Base-by-base conservation (phyloP, 192 early-diverging fungal genomes). In the Powellomyces hirtus region DNA sequence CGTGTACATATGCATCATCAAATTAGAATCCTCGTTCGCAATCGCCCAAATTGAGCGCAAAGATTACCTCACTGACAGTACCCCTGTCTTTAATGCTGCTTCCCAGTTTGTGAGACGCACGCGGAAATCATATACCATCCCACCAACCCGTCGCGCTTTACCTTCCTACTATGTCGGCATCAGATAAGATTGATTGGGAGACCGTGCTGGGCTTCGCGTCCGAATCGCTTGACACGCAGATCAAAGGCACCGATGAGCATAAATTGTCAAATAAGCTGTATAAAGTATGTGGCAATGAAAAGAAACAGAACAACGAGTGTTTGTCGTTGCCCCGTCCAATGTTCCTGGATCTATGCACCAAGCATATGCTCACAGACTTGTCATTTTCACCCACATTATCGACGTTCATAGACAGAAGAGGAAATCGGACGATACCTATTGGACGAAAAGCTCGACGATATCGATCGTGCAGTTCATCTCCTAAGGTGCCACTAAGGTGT, bases 181-280 rank as follows among this genome's bases (percentile, higher is more conserved):
- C 58, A 18, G 70, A 72, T 31, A 56, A 67, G 24, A 77, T 77
- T 37, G 75, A 77, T 40, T 77, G 75, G 75, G 75, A 77, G 35
- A 51, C 56, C 14, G 75, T 62, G 27, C 61, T 77, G 22, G 75
- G 71, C 0, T 66, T 73, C 24, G 62, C 71, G 1, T 60, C 56
- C 8, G 68, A 70, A 29, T 62, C 62, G 34, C 73, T 81, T 31
- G 79, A 81, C 45, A 76, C 84, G 38, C 72, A 78, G 31, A 81
- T 78, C 68, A 77, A 78, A 64, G 79, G 79, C 33, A 79, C 76
- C 14, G 77, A 81, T 65, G 79, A 81, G 50, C 66, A 80, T 26
- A 81, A 81, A 52, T 57, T 80, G 4, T 60, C 66, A 36, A 73
- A 66, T 35, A 62, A 71, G 42, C 63, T 79, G 24, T 71, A 75